A percentile compares a stretch with the other conserved stretches of the same genome.
Conservation (phyloP, 176 grass and related monocot genomes). For the Zizania latifolia region DNA sequence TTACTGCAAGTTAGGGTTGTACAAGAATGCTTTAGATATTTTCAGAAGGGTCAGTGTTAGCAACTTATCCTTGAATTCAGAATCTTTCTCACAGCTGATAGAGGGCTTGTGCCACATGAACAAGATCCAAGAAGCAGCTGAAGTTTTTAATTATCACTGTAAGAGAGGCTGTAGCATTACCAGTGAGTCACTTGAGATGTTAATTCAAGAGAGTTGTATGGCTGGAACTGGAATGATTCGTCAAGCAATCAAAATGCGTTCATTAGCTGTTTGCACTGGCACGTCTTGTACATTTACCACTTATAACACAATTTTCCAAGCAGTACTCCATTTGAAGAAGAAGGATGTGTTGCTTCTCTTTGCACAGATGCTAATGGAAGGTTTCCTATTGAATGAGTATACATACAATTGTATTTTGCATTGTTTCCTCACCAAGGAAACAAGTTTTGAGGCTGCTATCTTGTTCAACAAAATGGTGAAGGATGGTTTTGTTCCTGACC, state of each 20-base stretch:
- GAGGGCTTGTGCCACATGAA: constrained; percentile 43
- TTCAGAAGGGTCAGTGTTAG: constrained; percentile 34
- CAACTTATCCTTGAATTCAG: constrained; percentile 43
- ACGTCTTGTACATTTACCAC: constrained; percentile 32
- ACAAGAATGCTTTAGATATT: constrained; percentile 38
- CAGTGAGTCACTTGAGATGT: constrained; percentile 21
- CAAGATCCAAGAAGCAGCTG: constrained; percentile 33
- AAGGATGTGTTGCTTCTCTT: constrained; percentile 41
- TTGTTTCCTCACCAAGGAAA: constrained; percentile 36
- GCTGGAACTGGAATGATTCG: constrained; percentile 43
- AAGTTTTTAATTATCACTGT: constrained; percentile 48
- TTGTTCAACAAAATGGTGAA: constrained; percentile 64
- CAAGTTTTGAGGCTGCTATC: constrained; percentile 24
- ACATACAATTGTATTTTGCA: constrained; percentile 37
- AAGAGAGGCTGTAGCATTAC: constrained; percentile 36
- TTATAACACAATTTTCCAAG: constrained; percentile 41
- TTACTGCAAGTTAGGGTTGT: constrained; percentile 41
- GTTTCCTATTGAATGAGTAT: constrained; percentile 34
- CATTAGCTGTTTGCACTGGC: constrained; percentile 39
- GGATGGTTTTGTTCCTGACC: constrained; percentile 39
- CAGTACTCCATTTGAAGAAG: constrained; percentile 34
- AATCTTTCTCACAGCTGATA: constrained; percentile 48
- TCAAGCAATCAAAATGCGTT: constrained; percentile 44
- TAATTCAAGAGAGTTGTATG: constrained; percentile 43
- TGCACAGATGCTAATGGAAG: constrained; percentile 57